Evolutionary conservation across 2,329 filamentous ascomycete species (phyloP).

Genomic region (Fonsecaea pugnacius): DNA sequence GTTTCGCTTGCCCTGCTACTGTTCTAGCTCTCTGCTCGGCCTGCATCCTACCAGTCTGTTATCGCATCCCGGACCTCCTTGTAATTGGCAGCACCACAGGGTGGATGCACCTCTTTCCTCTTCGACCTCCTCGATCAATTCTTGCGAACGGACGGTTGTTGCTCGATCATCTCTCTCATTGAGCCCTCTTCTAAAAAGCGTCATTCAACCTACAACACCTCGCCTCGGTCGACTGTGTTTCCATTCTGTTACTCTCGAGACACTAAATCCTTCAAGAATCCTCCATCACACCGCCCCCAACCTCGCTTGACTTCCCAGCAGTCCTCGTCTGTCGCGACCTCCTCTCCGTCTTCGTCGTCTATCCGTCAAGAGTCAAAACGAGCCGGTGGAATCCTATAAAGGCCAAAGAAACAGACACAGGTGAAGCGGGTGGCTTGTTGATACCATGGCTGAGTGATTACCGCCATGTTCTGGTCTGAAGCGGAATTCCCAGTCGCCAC

Average conservation of each 20-base stretch:
- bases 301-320: conserved; percentile 18
- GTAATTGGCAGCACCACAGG: conserved; percentile 10
- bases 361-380: neutral
- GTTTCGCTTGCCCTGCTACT: conserved; percentile 1
- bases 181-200: neutral
- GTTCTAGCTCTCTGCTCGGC: conserved; percentile 2
- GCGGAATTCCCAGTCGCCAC: conserved; percentile 18
- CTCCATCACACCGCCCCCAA: conserved; percentile 16
- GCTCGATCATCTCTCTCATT: neutral
- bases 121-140: conserved; percentile 15
- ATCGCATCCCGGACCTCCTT: conserved; percentile 12
- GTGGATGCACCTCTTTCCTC: conserved; percentile 15
- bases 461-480: conserved; percentile 31
- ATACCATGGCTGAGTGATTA: conserved; percentile 26
- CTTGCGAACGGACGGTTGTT: conserved; percentile 5
- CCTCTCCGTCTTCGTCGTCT: conserved; percentile 1
- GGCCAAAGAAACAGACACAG: conserved; percentile 5
- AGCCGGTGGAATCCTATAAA: neutral
- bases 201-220: neutral
- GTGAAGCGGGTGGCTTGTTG: conserved; percentile 11
- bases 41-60: conserved; percentile 10
- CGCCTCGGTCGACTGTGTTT: conserved; percentile 12
- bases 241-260: conserved; percentile 15
- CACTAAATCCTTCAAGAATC: conserved; percentile 18
- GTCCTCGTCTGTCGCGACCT: conserved; percentile 8